Conservation (phyloP, 139 green algal species). For the Chlamydomonas schloesseri region DNA sequence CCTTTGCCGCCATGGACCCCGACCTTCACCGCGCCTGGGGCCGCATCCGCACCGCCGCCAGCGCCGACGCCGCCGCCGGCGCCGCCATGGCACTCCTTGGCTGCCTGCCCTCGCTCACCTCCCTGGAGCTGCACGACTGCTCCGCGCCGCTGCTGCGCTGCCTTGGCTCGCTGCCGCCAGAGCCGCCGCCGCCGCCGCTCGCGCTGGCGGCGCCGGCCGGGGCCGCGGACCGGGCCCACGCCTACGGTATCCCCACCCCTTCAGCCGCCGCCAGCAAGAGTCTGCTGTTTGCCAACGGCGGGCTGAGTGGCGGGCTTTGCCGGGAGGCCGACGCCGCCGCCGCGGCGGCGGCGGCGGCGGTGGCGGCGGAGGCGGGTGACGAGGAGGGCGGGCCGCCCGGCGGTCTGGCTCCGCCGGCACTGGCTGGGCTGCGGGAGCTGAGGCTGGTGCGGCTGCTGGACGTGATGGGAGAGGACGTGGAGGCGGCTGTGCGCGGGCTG, state of each 20-base stretch:
- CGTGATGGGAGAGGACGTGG: constrained; percentile 1
- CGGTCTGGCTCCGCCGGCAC: no score
- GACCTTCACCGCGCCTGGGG: constrained; percentile 25
- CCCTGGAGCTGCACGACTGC: constrained; percentile 22
- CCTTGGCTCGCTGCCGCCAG: not conserved
- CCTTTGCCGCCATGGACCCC: constrained; percentile 8
- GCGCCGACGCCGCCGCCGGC: not conserved
- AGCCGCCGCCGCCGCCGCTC: not conserved
- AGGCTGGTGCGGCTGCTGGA: constrained; percentile 13
- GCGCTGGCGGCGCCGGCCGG: not conserved
- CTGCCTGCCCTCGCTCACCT: not conserved
- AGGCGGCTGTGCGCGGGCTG: constrained; percentile 22
- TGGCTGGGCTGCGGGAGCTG: not conserved
- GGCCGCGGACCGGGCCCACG: not conserved
- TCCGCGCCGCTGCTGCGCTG: not conserved
- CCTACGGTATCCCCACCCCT: not conserved
- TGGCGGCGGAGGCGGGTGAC: not conserved
- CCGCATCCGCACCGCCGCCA: not conserved
- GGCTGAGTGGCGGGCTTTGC: no score
- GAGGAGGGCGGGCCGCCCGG: no score
- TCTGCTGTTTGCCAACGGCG: not conserved
- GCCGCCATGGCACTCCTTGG: constrained; percentile 5
- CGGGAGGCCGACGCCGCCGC: not conserved
- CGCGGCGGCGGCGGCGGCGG: not conserved
- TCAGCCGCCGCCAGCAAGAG: not conserved